phyloP scores from a whole-genome alignment of 2,329 filamentous ascomycete species.

The Venturia oleaginea region DNA sequence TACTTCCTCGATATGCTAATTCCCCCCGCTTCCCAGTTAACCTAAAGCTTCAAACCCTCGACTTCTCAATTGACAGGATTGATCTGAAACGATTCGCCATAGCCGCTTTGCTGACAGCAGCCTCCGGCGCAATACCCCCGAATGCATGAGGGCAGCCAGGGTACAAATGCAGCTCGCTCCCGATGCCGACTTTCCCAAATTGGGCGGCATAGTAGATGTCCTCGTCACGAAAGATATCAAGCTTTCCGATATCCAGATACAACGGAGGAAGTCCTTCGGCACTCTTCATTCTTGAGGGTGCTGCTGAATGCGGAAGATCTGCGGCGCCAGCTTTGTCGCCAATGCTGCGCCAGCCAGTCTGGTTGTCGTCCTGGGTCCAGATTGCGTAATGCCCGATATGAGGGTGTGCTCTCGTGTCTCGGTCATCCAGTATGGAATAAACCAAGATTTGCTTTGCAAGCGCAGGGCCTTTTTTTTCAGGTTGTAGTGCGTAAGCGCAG shows the following conservation, averaged over 20 bases:
- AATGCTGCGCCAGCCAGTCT: conserved; percentile 34
- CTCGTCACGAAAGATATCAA: conserved; percentile 38
- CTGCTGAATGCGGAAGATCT: conserved; percentile 28
- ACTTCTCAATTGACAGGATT: conserved; percentile 9
- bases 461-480: conserved; percentile 25
- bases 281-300: conserved; percentile 29
- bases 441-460: conserved; percentile 35
- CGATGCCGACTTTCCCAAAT: conserved; percentile 9
- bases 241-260: conserved; percentile 36
- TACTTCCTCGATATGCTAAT: not conserved
- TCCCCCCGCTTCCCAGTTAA: not conserved
- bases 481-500: conserved; percentile 30
- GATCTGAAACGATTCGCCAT: conserved; percentile 4
- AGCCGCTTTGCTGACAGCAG: conserved; percentile 4
- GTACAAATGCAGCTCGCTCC: conserved; percentile 7
- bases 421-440: conserved; percentile 41
- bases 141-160: conserved; percentile 12
- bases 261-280: conserved; percentile 33
- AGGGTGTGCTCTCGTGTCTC: conserved; percentile 25
- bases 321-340: conserved; percentile 28
- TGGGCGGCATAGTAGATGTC: conserved; percentile 29
- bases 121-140: not conserved
- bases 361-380: conserved; percentile 32
- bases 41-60: not conserved
- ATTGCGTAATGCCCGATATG: conserved; percentile 26